These are phyloP conservation scores for Cochlearia excelsa DNA, from an alignment of 345 rosid species.

Conservation along the genomic window DNA sequence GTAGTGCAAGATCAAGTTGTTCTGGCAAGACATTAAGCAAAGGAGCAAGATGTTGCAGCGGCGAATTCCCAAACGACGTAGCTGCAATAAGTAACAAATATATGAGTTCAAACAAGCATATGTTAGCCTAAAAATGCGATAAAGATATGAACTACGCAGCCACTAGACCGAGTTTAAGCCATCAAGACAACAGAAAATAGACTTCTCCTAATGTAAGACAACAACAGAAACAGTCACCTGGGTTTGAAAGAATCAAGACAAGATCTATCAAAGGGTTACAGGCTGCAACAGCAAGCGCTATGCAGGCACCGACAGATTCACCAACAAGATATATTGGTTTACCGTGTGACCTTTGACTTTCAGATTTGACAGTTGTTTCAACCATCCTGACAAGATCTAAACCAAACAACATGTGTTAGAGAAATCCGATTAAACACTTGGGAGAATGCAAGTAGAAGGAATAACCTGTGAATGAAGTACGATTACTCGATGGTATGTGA, in stretches of 20 bases:
- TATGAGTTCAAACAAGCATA: constrained; percentile 9
- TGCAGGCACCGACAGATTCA: constrained; percentile 78
- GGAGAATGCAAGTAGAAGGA: not conserved
- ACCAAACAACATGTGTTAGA: constrained; percentile 7
- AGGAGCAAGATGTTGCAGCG: constrained; percentile 51
- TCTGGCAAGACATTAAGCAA: constrained; percentile 52
- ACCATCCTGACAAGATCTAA: constrained; percentile 63
- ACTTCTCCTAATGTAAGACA: not conserved
- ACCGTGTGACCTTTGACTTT: constrained; percentile 38
- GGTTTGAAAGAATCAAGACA: constrained; percentile 60
- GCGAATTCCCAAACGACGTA: constrained; percentile 64
- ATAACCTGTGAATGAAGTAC: constrained; percentile 62
- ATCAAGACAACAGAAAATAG: constrained; percentile 3
- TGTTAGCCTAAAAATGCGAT: no score
- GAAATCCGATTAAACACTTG: not conserved
- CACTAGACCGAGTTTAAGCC: constrained; percentile 1
- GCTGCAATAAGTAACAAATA: constrained; percentile 45
- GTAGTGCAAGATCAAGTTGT: constrained; percentile 30
- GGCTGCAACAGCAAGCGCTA: constrained; percentile 68
- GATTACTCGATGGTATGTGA: constrained; percentile 74
- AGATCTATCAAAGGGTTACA: constrained; percentile 66
- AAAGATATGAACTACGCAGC: constrained; percentile 15
- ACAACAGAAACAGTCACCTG: constrained; percentile 44
- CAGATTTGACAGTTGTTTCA: constrained; percentile 48
- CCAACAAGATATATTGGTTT: constrained; percentile 80